Evolutionary conservation across 129 eudicot genomes (phyloP), one percentile per base, ranked within the genome.

Genomic region (Ambrosia trifida): DNA sequence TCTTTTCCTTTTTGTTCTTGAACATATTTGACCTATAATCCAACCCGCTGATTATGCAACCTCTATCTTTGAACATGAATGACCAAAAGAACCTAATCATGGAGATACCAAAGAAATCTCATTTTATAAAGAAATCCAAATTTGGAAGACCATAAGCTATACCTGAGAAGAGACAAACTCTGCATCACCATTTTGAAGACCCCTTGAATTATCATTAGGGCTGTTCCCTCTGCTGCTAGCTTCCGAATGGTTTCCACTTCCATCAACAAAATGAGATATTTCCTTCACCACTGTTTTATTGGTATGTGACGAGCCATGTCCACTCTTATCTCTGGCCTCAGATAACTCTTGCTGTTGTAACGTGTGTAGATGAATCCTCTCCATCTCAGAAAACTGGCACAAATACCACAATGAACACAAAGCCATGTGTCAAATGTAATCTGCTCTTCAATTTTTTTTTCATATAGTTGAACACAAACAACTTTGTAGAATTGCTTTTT

Each of bases 291-390:
- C 66, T 45, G 81, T 78, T 52, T 83, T 85, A 43, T 81, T 45
- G 53, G 77, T 66, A 17, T 76, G 81, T 52, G 90, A 54, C 13
- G 85, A 76, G 69, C 76, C 73, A 28, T 66, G 69, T 72, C 95
- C 96, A 72, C 58, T 85, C 85, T 73, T 94, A 72, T 86, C 97
- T 83, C 89, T 86, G 31, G 82, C 81, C 58, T 86, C 95, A 45
- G 94, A 80, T 83, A 95, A 71, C 79, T 95, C 96, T 66, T 83
- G 97, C 58, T 88, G 88, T 78, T 95, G 91, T 35, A 95, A 68
- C 38, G 86, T 45, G 58, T 85, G 95, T 63, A 85, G 69, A 73
- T 86, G 91, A 70, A 84, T 74, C 79, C 94, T 85, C 76, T 91
- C 97, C 91, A 90, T 72, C 78, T 95, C 97, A 44, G 81, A 76